Base-by-base conservation (phyloP, 805 yeast genomes). In the Ogataea nitratoaversa region DNA sequence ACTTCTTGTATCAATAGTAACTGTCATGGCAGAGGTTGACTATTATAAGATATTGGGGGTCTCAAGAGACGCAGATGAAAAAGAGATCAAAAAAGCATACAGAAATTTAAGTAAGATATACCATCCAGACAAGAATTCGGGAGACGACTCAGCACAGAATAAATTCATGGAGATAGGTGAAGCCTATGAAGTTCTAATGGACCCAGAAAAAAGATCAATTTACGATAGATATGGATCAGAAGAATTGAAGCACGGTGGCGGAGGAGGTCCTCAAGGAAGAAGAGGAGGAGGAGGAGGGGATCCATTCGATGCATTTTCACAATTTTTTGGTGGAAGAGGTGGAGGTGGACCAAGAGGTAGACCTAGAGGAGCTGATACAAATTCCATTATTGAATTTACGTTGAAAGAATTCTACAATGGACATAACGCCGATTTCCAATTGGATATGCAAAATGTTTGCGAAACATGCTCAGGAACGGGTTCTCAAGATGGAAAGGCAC, bases 41-140 rank as follows among this genome's bases (percentile, higher is more conserved):
- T 72, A 65, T 43, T 72, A 73, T 46, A 53, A 50, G 54, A 72
- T 89, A 6, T 69, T 91, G 9, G 97, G 95, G 0, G 72, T 93
- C 5, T 54, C 70, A 9, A 75, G 71, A 45, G 68, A 72, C 49
- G 95, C 96, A 0, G 71, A 72, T 37, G 96, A 87, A 19, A 80
- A 75, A 50, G 89, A 88, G 41, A 86, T 90, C 64, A 88, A 86
- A 58, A 75, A 80, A 38, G 96, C 96, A 0, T 90, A 90, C 60
- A 70, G 95, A 49, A 74, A 78, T 41, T 65, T 91, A 48, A 81
- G 90, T 49, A 83, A 87, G 60, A 85, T 85, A 57, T 88, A 76
- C 63, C 99, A 91, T 57, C 99, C 99, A 2, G 99, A 91, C 63
- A 91, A 91, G 66, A 93, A 91, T 59, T 82, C 84, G 5, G 84